phyloP scores from a whole-genome alignment of 2,329 filamentous ascomycete genomes.

The Calonectria naviculata region DNA sequence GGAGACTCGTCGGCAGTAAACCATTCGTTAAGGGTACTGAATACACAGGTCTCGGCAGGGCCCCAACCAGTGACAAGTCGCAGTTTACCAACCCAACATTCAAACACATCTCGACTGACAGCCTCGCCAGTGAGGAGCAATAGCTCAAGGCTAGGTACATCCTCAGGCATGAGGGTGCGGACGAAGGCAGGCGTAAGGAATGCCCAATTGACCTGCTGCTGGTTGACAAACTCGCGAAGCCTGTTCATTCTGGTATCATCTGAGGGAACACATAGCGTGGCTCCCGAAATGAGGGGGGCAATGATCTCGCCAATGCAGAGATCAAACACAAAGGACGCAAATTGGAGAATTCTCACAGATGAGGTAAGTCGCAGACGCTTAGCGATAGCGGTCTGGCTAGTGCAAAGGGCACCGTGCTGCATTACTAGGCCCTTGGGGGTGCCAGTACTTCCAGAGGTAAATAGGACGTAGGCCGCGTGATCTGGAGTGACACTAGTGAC shows the following conservation, averaged over 20 bases:
- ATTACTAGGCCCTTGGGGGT: constrained; percentile 24
- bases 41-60: not conserved
- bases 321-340: constrained; percentile 12
- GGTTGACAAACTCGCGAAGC: not conserved
- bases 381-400: not conserved
- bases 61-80: constrained; percentile 2
- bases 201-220: not conserved
- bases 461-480: not conserved
- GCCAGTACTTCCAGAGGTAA: constrained; percentile 16
- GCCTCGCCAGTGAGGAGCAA: not conserved
- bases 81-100: not conserved
- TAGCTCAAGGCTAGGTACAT: not conserved
- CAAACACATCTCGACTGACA: not conserved
- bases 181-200: not conserved
- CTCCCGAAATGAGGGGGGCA: constrained; percentile 1
- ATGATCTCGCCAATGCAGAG: constrained; percentile 9
- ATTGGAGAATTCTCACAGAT: constrained; percentile 1
- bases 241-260: constrained; percentile 1
- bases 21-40: not conserved
- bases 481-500: constrained; percentile 1
- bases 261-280: not conserved
- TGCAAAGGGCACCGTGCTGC: constrained; percentile 6
- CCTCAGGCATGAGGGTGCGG: not conserved
- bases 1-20: not conserved
- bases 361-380: not conserved